phyloP scores from a whole-genome alignment of 2,329 filamentous ascomycete species.

The Nigrospora oryzae region DNA sequence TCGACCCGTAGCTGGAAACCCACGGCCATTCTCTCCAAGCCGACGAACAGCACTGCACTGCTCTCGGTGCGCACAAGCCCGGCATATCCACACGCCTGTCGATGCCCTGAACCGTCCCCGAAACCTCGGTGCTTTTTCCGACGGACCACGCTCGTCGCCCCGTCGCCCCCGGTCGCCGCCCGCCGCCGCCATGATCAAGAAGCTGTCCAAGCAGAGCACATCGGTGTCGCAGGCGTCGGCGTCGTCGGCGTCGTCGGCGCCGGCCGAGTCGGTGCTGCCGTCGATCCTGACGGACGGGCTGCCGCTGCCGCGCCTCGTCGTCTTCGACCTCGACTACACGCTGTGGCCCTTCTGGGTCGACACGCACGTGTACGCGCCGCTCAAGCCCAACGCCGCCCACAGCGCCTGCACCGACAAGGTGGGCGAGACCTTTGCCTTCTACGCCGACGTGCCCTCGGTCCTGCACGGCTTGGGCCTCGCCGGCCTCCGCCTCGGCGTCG shows the following conservation, averaged over 20 bases:
- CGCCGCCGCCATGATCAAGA: slow-evolving; percentile 9
- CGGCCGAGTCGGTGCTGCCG: slow-evolving; percentile 20
- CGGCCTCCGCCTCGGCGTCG: slow-evolving; percentile 56
- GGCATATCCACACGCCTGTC: too few species aligned
- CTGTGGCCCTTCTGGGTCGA: slow-evolving; percentile 99
- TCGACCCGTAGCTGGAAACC: too few species aligned
- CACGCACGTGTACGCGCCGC: slow-evolving; percentile 73
- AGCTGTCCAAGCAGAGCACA: slow-evolving; percentile 19
- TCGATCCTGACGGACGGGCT: slow-evolving; percentile 43
- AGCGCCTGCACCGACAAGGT: slow-evolving; percentile 39
- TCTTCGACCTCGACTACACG: slow-evolving; percentile 96
- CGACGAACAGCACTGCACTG: too few species aligned
- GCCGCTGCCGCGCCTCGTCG: slow-evolving; percentile 73
- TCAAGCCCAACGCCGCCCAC: slow-evolving; percentile 39
- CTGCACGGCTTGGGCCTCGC: slow-evolving; percentile 48
- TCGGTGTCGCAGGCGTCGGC: slow-evolving; percentile 14
- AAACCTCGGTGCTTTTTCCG: too few species aligned
- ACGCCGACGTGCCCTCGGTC: slow-evolving; percentile 58
- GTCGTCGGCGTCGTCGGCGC: slow-evolving; percentile 12
- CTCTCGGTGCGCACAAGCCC: too few species aligned
- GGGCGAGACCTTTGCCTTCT: slow-evolving; percentile 64
- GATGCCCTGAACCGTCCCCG: too few species aligned
- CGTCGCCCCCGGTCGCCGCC: not conserved
- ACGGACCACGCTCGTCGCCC: not conserved
- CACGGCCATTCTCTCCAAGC: too few species aligned